Evolutionary conservation across 129 eudicot genomes (phyloP), one percentile per base, ranked within the genome.

Genomic region (Chrysanthemum seticuspe): DNA sequence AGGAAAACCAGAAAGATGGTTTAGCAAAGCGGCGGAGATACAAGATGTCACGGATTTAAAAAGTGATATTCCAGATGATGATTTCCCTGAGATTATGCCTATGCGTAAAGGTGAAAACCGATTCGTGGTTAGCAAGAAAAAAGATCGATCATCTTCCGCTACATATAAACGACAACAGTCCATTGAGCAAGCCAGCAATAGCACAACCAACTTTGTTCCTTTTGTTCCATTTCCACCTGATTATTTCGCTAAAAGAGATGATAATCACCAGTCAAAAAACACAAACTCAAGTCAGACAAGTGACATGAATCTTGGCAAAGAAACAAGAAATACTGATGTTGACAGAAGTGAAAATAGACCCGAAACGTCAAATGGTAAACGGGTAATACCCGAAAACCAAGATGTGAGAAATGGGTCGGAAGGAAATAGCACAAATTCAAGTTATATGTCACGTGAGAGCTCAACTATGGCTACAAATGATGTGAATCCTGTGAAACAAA

Each of bases 151-250:
- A 10, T 83, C 86, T 77, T 82, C 96, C 29, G 80, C 89, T 0
- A 74, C 71, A 2, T 83, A 87, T 77, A 90, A 90, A 62, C 36
- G 50, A 63, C 52, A 40, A 40, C 52, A 65, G n/a, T 40, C 91
- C 47, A 66, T 79, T 78, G 95, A 86, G 75, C 89, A 91, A 69
- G 84, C 79, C 16, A 78, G 70, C 67, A 81, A 74, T 18, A 68
- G 57, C 53, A 56, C 64, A 54, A 84, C 67, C 66, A 84, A 82
- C 56, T 88, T 84, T 68, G 97, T 90, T 29, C 98, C 98, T 5
- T 93, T 89, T 70, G 98, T 94, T 57, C 98, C 98, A 1, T 90
- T 90, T 73, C 98, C 97, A 8, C 97, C 98, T 0, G 89, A 81
- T 76, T 88, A 94, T 85, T 94, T 94, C 74, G 89, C 93, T 14